phyloP scores from a whole-genome alignment of 202 grass and related monocot species.

The Musa balbisiana region DNA sequence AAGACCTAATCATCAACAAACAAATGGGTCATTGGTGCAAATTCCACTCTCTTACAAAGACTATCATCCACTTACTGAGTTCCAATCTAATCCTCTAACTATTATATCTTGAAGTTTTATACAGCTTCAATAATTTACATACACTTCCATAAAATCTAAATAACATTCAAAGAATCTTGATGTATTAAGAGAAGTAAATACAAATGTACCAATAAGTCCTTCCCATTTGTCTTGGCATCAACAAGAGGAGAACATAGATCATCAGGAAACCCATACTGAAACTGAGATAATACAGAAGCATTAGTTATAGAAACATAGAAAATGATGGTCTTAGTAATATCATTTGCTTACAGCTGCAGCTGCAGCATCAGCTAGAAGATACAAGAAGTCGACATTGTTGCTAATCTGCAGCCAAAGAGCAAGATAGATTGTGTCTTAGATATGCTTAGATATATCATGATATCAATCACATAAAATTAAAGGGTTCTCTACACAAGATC shows the following conservation, averaged over 20 bases:
- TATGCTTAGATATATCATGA: too few species aligned
- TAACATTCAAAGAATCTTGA: not conserved
- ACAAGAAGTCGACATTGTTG: conserved; percentile 91
- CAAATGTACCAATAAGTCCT: conserved; percentile 66
- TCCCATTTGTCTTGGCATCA: conserved; percentile 77
- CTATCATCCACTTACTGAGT: too few species aligned
- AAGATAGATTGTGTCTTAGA: not conserved
- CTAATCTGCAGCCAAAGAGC: conserved; percentile 42
- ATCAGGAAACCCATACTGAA: conserved; percentile 99
- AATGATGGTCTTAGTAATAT: not conserved
- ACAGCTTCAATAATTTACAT: too few species aligned
- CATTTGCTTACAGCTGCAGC: conserved; percentile 62
- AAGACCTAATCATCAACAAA: too few species aligned
- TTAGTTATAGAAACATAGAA: conserved; percentile 26
- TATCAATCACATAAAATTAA: too few species aligned
- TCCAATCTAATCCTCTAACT: too few species aligned
- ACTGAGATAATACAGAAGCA: conserved; percentile 40
- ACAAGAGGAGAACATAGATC: conserved; percentile 60
- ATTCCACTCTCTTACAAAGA: too few species aligned
- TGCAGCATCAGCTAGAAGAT: conserved; percentile 78
- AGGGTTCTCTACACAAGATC: too few species aligned
- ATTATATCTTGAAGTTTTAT: too few species aligned
- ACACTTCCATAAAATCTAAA: not conserved
- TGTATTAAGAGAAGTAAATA: not conserved
- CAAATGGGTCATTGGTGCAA: too few species aligned